Conservation (phyloP, 2,329 filamentous ascomycete species). For the Trichoderma breve region DNA sequence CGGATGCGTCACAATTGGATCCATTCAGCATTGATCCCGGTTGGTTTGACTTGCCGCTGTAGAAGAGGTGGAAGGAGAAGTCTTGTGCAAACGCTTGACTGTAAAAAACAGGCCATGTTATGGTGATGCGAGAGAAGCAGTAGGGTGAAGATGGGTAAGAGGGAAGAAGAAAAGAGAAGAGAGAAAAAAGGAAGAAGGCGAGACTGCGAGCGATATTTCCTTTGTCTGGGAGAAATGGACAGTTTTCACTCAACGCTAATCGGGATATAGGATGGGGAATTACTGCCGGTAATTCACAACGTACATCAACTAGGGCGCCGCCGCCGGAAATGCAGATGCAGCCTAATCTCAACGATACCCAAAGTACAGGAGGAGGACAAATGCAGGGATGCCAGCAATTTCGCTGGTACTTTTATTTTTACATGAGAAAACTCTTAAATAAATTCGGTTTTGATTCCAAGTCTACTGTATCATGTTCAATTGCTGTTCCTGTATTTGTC, state of each 20-base stretch:
- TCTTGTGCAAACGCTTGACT: not conserved
- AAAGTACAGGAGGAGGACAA: not conserved
- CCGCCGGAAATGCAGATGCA: not conserved
- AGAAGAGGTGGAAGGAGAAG: not conserved
- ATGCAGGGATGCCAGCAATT: not conserved
- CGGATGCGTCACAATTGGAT: not conserved
- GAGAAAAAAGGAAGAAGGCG: not conserved
- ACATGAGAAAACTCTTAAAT: no score
- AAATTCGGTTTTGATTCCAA: no score
- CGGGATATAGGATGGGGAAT: not conserved
- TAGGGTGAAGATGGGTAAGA: not conserved
- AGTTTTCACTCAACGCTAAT: no score
- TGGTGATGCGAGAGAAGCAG: not conserved
- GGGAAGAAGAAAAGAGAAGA: not conserved
- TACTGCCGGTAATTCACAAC: not conserved
- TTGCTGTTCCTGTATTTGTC: no score
- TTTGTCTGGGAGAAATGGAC: not conserved
- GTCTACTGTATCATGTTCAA: no score
- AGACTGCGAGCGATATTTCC: not conserved
- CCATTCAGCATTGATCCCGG: not conserved
- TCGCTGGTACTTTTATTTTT: no score
- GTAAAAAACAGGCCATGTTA: not conserved
- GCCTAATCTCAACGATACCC: not conserved
- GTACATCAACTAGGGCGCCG: not conserved
- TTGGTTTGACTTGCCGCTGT: not conserved